These are phyloP conservation scores for Echeveria elegans DNA, from an alignment of 164 flowering plant species.

Conservation along the genomic window DNA sequence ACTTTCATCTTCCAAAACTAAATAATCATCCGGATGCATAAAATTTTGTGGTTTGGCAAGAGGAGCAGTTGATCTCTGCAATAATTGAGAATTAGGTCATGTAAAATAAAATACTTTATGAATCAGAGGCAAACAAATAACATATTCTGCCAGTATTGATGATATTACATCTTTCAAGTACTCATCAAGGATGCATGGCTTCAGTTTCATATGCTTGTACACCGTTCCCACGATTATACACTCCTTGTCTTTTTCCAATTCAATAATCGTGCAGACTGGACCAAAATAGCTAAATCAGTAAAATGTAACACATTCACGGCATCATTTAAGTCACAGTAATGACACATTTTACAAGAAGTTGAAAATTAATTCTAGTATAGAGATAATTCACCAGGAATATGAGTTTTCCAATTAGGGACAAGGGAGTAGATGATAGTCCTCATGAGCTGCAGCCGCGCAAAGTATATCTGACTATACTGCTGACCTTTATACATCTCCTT, in stretches of 20 bases:
- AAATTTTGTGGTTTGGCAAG: slow-evolving; percentile 79
- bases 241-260: slow-evolving; percentile 68
- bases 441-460: slow-evolving; percentile 68
- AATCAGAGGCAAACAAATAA: neutral
- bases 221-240: slow-evolving; percentile 88
- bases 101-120: neutral
- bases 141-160: neutral
- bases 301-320: neutral
- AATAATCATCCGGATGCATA: slow-evolving; percentile 71
- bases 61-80: slow-evolving; percentile 75
- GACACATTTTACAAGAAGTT: neutral
- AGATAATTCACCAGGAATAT: slow-evolving; percentile 51
- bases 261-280: slow-evolving; percentile 74
- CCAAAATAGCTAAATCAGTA: slow-evolving; percentile 1
- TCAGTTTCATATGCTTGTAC: slow-evolving; percentile 97
- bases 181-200: slow-evolving; percentile 82
- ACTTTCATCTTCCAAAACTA: slow-evolving; percentile 92
- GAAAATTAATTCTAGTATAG: neutral
- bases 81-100: neutral
- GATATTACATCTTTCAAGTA: slow-evolving; percentile 74
- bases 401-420: slow-evolving; percentile 68
- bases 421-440: slow-evolving; percentile 60
- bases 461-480: slow-evolving; percentile 95
- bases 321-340: neutral
- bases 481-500: slow-evolving; percentile 82